phyloP scores from a whole-genome alignment of 306 rosid genomes.

The Corylus heterophylla region DNA sequence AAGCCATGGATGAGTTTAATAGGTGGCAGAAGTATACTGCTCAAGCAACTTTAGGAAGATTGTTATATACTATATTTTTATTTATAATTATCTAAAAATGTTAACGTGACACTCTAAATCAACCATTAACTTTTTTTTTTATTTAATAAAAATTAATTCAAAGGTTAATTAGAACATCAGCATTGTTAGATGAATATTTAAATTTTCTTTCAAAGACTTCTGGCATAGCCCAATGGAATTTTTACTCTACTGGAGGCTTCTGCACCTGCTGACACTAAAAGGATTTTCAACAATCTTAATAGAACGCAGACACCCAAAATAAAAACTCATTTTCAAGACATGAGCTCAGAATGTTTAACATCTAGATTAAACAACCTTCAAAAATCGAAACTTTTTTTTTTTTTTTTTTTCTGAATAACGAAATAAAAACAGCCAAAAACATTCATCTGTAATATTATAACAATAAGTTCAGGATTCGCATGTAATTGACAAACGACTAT shows the following conservation, averaged over 20 bases:
- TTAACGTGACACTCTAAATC: too few species aligned
- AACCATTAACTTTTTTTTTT: too few species aligned
- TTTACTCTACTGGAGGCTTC: background rate
- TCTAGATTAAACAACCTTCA: background rate
- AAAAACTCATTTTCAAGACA: background rate
- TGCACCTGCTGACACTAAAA: background rate
- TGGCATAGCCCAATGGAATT: background rate
- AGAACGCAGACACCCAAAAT: too few species aligned
- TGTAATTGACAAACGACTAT: conserved; percentile 1
- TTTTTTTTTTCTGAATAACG: background rate
- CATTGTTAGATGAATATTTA: too few species aligned
- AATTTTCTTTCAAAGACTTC: background rate
- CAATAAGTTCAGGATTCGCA: conserved; percentile 11
- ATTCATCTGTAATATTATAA: conserved; percentile 18
- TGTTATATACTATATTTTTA: too few species aligned
- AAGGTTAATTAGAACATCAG: too few species aligned
- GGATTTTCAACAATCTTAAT: background rate
- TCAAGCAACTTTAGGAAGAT: background rate
- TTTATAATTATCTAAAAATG: too few species aligned
- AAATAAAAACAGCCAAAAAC: background rate
- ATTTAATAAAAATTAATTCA: too few species aligned
- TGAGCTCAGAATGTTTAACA: background rate
- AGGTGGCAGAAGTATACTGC: too few species aligned
- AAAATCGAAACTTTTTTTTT: background rate
- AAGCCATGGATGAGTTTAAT: background rate